Evolutionary conservation across 2,329 filamentous ascomycete genomes (phyloP), one percentile per base, ranked within the genome.

Genomic region (Ramularia collo-cygni): DNA sequence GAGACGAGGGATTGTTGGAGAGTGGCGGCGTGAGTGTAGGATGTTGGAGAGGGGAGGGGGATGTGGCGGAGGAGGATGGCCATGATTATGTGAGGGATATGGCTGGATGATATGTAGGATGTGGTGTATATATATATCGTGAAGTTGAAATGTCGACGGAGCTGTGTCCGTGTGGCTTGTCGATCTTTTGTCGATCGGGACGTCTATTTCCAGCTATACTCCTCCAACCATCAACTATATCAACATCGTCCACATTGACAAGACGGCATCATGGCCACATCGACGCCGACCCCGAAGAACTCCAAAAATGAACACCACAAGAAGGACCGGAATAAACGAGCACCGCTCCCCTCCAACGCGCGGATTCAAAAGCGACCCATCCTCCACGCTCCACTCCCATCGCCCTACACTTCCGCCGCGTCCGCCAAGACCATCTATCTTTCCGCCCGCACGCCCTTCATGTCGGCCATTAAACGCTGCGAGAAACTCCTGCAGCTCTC

Each of bases 391-490:
- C 60, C 75, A 2, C 60, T 76, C 19, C 64, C 74, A 3, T 72
- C 72, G 0, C 72, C 74, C 3, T 75, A 75, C 58, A 62, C 72
- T 13, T 67, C 67, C 38, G 48, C 70, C 32, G 50, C 54, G 1
- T 56, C 64, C 4, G 71, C 68, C 8, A 80, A 80, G 59, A 59
- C 75, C 44, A 69, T 88, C 60, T 85, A 86, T 65, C 69, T 88
- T 42, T 78, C 76, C 27, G 64, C 74, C 28, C 68, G 68, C 27
- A 79, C 81, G 0, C 78, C 80, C 5, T 84, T 85, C 66, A 75
- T 85, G 62, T 75, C 81, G 8, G 69, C 76, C 4, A 71, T 85
- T 9, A 78, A 77, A 53, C 79, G 82, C 36, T 74, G 80, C 10
- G 75, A 77, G 44, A 77, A 77, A 44, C 71, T 79, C 1, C 75